Evolutionary conservation across 2,329 filamentous ascomycete genomes (phyloP), one percentile per base, ranked within the genome.

Genomic region (Hypoxylon sp.): DNA sequence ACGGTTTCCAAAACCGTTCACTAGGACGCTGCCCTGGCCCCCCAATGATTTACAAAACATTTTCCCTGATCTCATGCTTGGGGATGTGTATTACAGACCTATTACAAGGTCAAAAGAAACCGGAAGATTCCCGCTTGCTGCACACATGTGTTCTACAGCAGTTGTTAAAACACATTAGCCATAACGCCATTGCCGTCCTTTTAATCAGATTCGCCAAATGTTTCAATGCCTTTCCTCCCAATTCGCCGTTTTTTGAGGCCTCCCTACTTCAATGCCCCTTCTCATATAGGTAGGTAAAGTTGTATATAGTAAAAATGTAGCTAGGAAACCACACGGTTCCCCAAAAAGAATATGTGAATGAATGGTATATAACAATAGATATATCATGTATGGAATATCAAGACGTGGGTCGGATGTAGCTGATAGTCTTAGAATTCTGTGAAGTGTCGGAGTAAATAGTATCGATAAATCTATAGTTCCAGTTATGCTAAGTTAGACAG

Each of bases 141-240:
- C 36, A 36, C 51, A 43, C 48, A 41, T 43, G 23, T 46, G 51
- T 57, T 19, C 19, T 46, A 57, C 46, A 51, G 30, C 38, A 43
- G 17, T 28, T 55, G 50, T 51, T 49, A 56, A 55, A 65, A 60
- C 17, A 57, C 21, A 61, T 17, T 48, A 66, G 19, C 55, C 66
- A 30, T 48, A 66, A 69, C 66, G 59, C 66, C 62, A 19, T 53
- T 48, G 55, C 66, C 66, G 14, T 62, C 56, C 55, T 10, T 57
- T 49, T 34, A 60, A 48, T 55, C 56, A 64, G 36, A 65, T 56
- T 61, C 50, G 21, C 62, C 52, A 41, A 38, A 48, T 61, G 36
- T 63, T 69, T 49, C 28, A n/a, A 17, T 60, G 25, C 41, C 53
- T n/a, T 3, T 56, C 58, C 17, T 49, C 41, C 66, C 55, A 34